Base-by-base conservation (phyloP, 495 filamentous ascomycete species). In the Chaetomium tenue region DNA sequence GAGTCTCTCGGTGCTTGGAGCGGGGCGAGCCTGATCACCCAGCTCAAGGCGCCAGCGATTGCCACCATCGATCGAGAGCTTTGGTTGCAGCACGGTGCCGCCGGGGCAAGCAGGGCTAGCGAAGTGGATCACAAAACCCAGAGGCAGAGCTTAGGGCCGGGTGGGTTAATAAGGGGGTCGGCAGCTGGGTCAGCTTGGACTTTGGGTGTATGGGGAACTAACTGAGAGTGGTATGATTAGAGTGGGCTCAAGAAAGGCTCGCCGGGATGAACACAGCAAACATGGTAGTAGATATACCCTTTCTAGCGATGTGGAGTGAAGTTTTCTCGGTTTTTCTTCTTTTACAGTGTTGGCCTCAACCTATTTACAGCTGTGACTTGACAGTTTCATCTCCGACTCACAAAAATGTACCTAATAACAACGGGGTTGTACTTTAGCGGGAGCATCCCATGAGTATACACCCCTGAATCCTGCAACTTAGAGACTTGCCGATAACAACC, bases 1-100 rank as follows among this genome's bases (percentile, higher is more conserved):
- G 89, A 95, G 69, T 91, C 89, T 6, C 78, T 98, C 0, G 94
- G 94, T 0, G 80, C 91, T 7, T 98, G 94, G 93, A 86, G 87
- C 42, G 94, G 94, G 20, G 92, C 88, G 5, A 96, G 92, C 76
- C 72, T 98, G 58, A 76, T 93, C 2, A 88, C 88, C 0, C 87
- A 87, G 57, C 77, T 96, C 67, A 92, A 92, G 67, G 81, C 94
- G 28, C 86, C 86, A 30, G 89, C 91, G 0, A 78, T 92, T 51
- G 87, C 92, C 3, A 89, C 92, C 68, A 84, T 98, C 44, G 95
- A 98, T 66, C 81, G 90, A 47, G 95, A 98, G 53, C 83, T 86
- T 44, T 96, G 91, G 79, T 76, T 91, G 60, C 86, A 88, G 64
- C 84, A 94, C 66, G 92, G 92, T 3, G 75, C 88, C 46, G 82